A percentile compares a stretch with the other conserved stretches of the same genome.
Evolutionary conservation across 805 yeast genomes (phyloP).

Genomic region (Pichia paraexigua): DNA sequence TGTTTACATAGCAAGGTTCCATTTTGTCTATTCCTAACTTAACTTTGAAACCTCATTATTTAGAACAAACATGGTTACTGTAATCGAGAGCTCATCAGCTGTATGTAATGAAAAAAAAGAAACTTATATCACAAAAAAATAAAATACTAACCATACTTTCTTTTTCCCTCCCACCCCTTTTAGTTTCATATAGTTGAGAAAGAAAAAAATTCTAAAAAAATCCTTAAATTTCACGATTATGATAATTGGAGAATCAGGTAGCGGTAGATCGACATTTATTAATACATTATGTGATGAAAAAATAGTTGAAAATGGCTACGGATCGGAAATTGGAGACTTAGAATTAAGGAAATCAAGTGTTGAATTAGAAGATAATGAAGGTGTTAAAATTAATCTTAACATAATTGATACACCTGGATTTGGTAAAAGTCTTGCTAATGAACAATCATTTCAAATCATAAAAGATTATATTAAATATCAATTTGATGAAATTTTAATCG

Average conservation of each 20-base stretch:
- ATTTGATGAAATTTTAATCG: conserved; percentile 73
- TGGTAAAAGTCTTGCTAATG: conserved; percentile 67
- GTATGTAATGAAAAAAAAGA: conserved; percentile 16
- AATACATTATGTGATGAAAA: conserved; percentile 86
- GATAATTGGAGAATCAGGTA: conserved; percentile 83
- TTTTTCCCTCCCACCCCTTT: no score
- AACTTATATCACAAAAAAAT: background rate
- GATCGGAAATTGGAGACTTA: conserved; percentile 28
- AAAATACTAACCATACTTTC: background rate
- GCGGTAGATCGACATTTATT: conserved; percentile 87
- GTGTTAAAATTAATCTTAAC: conserved; percentile 69
- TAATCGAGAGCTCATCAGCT: conserved; percentile 45
- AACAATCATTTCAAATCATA: conserved; percentile 55
- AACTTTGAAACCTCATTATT: background rate
- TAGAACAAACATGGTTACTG: conserved; percentile 33
- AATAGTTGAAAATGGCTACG: conserved; percentile 61
- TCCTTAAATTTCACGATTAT: conserved; percentile 78
- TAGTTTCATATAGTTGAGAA: conserved; percentile 36
- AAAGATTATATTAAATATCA: conserved; percentile 78
- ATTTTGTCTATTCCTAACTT: no score
- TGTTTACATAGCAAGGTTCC: no score
- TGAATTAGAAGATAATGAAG: conserved; percentile 81
- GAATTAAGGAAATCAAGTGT: conserved; percentile 70
- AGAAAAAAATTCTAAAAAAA: conserved; percentile 74
- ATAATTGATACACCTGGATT: conserved; percentile 81